Evolutionary conservation across 306 rosid species (phyloP).

Genomic region (Hippophae gyantsensis): DNA sequence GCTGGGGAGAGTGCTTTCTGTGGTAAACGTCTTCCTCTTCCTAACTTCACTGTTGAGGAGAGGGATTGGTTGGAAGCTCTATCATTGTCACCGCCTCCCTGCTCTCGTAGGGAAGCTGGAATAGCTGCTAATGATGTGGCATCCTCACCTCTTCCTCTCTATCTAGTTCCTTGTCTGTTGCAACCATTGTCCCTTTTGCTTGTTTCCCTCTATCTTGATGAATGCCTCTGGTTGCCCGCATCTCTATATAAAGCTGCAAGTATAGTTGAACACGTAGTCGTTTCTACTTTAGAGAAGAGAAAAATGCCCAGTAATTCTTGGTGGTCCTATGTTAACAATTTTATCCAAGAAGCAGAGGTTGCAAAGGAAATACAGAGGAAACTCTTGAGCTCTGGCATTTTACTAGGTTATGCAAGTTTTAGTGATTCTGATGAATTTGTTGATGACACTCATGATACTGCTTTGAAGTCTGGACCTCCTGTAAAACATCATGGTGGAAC

Average conservation of each 20-base stretch:
- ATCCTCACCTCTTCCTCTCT: slow-evolving; percentile 75
- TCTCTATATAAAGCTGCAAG: slow-evolving; percentile 51
- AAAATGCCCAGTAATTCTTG: slow-evolving; percentile 50
- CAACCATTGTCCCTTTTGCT: slow-evolving; percentile 68
- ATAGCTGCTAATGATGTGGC: slow-evolving; percentile 80
- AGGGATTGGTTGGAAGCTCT: slow-evolving; percentile 96
- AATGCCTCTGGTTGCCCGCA: slow-evolving; percentile 61
- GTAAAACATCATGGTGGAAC: slow-evolving; percentile 31
- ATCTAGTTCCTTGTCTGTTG: slow-evolving; percentile 73
- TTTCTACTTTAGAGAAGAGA: slow-evolving; percentile 54
- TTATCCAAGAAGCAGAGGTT: slow-evolving; percentile 51
- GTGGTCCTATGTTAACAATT: slow-evolving; percentile 73
- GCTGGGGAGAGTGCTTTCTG: slow-evolving; percentile 47
- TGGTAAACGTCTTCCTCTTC: slow-evolving; percentile 54
- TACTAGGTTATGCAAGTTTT: slow-evolving; percentile 32
- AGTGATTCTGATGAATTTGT: slow-evolving; percentile 27
- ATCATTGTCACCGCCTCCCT: slow-evolving; percentile 62
- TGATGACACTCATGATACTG: slow-evolving; percentile 22
- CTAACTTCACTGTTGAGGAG: slow-evolving; percentile 86
- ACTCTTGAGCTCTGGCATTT: slow-evolving; percentile 54
- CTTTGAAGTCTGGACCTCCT: slow-evolving; percentile 20
- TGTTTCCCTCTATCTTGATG: slow-evolving; percentile 69
- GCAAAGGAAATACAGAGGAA: slow-evolving; percentile 50
- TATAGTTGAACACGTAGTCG: slow-evolving; percentile 49
- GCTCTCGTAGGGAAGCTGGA: slow-evolving; percentile 92